phyloP scores from a whole-genome alignment of 768 basidiomycete species.

The Lyophyllum shimeji region DNA sequence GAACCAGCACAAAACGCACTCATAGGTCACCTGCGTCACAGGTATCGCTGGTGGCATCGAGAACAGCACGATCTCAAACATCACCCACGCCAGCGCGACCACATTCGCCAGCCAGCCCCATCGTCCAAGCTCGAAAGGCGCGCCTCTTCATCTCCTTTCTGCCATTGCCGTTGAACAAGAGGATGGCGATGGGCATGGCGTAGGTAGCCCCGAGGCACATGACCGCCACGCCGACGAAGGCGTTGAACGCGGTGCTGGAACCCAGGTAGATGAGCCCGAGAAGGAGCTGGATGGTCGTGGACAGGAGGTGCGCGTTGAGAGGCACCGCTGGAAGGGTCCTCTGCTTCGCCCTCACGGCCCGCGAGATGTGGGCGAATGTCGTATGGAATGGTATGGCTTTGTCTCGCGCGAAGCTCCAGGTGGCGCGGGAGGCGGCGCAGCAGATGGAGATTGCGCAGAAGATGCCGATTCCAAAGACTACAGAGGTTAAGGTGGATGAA shows the following conservation, averaged over 20 bases:
- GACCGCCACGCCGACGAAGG: slow-evolving; percentile 65
- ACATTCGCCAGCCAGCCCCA: slow-evolving; percentile 47
- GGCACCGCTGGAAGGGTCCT: slow-evolving; percentile 29
- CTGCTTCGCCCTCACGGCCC: slow-evolving; percentile 20
- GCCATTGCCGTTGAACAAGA: slow-evolving; percentile 34
- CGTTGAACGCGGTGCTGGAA: slow-evolving; percentile 20
- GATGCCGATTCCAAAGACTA: slow-evolving; percentile 54
- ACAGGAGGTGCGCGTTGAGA: slow-evolving; percentile 41
- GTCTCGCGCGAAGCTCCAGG: slow-evolving; percentile 73
- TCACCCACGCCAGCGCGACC: slow-evolving; percentile 56
- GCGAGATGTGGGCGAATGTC: slow-evolving; percentile 46
- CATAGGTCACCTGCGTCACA: slow-evolving; percentile 48
- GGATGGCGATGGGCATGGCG: slow-evolving; percentile 59
- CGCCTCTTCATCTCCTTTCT: slow-evolving; percentile 44
- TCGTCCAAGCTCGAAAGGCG: slow-evolving; percentile 50
- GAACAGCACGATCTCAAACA: slow-evolving; percentile 63
- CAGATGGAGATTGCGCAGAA: slow-evolving; percentile 69
- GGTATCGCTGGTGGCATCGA: slow-evolving; percentile 68
- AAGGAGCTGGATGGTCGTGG: slow-evolving; percentile 47
- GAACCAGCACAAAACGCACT: slow-evolving; percentile 26
- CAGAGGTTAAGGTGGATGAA: slow-evolving; percentile 10
- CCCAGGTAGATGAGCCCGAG: slow-evolving; percentile 17
- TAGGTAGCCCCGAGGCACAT: slow-evolving; percentile 68
- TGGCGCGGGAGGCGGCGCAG: slow-evolving; percentile 66
- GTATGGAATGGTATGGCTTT: slow-evolving; percentile 56